Evolutionary conservation across 768 basidiomycete genomes (phyloP).

Genomic region (Psilocybe sp.): DNA sequence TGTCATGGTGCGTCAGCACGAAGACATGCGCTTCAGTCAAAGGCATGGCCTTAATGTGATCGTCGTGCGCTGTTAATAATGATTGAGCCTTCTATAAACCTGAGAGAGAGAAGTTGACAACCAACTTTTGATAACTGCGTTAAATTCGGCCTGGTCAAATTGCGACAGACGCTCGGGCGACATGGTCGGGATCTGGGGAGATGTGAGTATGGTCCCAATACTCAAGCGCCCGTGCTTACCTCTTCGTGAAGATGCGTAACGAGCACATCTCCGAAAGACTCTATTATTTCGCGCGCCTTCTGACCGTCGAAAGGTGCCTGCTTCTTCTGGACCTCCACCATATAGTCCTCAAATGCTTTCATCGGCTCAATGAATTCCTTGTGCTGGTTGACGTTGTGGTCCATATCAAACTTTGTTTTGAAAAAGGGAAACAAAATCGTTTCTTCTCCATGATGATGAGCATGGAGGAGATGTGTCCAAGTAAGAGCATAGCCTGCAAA

Average conservation of each 20-base stretch:
- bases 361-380: constrained; percentile 17
- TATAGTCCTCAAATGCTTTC: constrained; percentile 17
- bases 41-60: constrained; percentile 14
- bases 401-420: constrained; percentile 20
- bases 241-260: constrained; percentile 25
- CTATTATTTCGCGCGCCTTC: constrained; percentile 13
- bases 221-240: constrained; percentile 10
- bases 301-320: constrained; percentile 15
- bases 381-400: constrained; percentile 24
- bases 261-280: constrained; percentile 19
- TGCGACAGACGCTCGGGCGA: constrained; percentile 13
- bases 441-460: constrained; percentile 25
- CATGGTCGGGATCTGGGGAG: constrained; percentile 17
- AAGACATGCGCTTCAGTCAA: background rate
- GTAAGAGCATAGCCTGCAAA: constrained; percentile 22
- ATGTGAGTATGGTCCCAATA: background rate
- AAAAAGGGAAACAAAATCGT: constrained; percentile 23
- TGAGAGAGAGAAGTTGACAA: constrained; percentile 2
- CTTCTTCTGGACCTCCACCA: constrained; percentile 9
- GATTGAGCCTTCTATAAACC: background rate
- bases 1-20: background rate
- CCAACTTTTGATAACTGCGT: constrained; percentile 1
- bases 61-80: constrained; percentile 11
- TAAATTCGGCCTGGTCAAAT: constrained; percentile 11
- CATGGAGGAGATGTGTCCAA: constrained; percentile 11